phyloP scores from a whole-genome alignment of 2,329 filamentous ascomycete genomes.

The Lecanosticta acicola region DNA sequence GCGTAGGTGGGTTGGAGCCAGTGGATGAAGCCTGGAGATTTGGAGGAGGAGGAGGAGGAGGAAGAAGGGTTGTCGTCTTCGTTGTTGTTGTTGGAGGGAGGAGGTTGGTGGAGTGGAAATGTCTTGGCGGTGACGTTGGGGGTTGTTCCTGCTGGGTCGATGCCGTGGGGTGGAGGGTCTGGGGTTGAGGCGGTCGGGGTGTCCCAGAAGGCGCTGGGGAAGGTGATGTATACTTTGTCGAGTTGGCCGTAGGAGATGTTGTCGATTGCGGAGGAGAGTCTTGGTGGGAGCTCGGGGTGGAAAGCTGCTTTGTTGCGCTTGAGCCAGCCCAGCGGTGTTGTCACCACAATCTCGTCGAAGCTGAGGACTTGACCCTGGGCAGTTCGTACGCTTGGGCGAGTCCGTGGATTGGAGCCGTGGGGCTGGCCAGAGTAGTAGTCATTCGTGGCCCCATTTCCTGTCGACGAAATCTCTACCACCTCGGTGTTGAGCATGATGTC shows the following conservation, averaged over 20 bases:
- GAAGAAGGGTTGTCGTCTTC: too few species aligned
- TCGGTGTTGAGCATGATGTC: slow-evolving; percentile 48
- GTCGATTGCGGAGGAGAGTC: slow-evolving; percentile 55
- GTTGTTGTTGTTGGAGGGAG: background rate
- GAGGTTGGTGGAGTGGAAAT: slow-evolving; percentile 32
- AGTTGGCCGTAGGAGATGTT: slow-evolving; percentile 64
- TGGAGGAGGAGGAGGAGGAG: too few species aligned
- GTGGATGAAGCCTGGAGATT: slow-evolving; percentile 71
- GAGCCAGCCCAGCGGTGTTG: slow-evolving; percentile 63
- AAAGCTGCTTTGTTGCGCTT: slow-evolving; percentile 56
- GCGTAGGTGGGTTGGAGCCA: slow-evolving; percentile 70
- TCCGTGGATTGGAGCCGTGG: background rate
- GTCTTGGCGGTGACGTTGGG: slow-evolving; percentile 37
- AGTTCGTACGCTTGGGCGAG: slow-evolving; percentile 47
- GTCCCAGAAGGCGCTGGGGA: slow-evolving; percentile 69
- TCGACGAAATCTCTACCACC: slow-evolving; percentile 40
- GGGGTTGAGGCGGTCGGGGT: background rate
- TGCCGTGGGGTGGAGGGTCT: background rate
- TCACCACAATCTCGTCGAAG: slow-evolving; percentile 66
- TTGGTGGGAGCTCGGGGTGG: slow-evolving; percentile 52
- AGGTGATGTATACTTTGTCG: slow-evolving; percentile 63
- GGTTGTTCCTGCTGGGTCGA: slow-evolving; percentile 12
- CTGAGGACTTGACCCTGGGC: slow-evolving; percentile 41
- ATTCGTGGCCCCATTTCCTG: background rate
- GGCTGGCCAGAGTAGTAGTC: background rate